Percentiles rank a stretch among this genome's conserved stretches.
Evolutionary conservation across 2,329 filamentous ascomycete genomes (phyloP).

Genomic region (Pestalotiopsis sp.): DNA sequence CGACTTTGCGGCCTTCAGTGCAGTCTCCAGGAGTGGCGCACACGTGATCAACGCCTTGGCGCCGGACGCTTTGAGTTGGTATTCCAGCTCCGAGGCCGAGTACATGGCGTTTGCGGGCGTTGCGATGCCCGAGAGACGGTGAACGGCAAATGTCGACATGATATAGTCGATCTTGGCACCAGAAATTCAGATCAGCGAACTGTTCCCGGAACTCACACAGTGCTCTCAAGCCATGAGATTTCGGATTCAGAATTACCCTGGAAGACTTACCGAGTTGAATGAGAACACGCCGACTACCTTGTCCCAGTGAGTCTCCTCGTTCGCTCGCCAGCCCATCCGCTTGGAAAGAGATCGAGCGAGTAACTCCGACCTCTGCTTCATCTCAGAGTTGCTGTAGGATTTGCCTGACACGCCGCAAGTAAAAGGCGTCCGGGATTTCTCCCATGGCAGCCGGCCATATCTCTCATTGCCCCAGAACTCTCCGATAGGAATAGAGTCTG

Average conservation of each 20-base stretch:
- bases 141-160: slow-evolving; percentile 68
- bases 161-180: slow-evolving; percentile 62
- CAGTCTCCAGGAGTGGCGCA: slow-evolving; percentile 61
- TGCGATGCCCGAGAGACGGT: slow-evolving; percentile 68
- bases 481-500: slow-evolving; percentile 67
- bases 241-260: neutral
- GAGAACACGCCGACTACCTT: slow-evolving; percentile 75
- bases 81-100: slow-evolving; percentile 65
- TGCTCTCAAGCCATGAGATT: neutral
- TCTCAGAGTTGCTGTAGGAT: slow-evolving; percentile 62
- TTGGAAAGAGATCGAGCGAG: slow-evolving; percentile 66
- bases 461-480: slow-evolving; percentile 73
- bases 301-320: slow-evolving; percentile 74
- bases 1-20: slow-evolving; percentile 63
- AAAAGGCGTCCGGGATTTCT: slow-evolving; percentile 65
- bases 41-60: slow-evolving; percentile 73
- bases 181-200: neutral
- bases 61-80: slow-evolving; percentile 67
- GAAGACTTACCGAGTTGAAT: slow-evolving; percentile 60
- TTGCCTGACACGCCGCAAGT: slow-evolving; percentile 73
- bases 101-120: slow-evolving; percentile 74
- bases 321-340: slow-evolving; percentile 71
- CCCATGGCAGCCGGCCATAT: slow-evolving; percentile 64
- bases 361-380: slow-evolving; percentile 66
- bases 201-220: neutral